Evolutionary conservation across 352 stramenopile genomes (phyloP), one percentile per base, ranked within the genome.

Genomic region (Globisporangium viniferum): DNA sequence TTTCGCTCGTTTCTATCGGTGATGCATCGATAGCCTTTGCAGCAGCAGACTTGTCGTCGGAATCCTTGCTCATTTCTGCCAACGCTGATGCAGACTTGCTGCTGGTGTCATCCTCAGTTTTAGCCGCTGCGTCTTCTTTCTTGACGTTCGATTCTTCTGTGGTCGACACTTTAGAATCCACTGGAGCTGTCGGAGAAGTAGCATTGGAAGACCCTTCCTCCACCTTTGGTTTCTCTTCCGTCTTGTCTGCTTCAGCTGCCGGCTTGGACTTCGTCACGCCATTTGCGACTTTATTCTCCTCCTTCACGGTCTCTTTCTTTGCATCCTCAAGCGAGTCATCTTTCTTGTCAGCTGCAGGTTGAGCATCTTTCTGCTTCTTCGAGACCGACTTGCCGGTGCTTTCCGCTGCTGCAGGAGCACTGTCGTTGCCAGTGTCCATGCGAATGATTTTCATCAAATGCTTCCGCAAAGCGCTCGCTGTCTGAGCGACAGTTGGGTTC

Each of bases 381-480:
- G 44, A 72, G 53, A 18, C 29, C 15, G 18, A 0, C 41, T 27
- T 59, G 15, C 73, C 90, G 84, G 33, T 76, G 84, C 89, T 66
- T 51, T 78, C 74, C 0, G 27, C 53, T 5, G 62, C 12, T 8
- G 73, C 66, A 1, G 71, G 69, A 22, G 72, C 46, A 35, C 70
- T 53, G 31, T 74, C 59, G 41, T 66, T 71, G 0, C 73, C 67
- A 54, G 75, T 85, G 58, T 91, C 84, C 20, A 86, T 70, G 15
- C 79, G 66, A 62, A 94, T 62, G 8, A 91, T 84, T 2, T 76
- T 76, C 29, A 93, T 94, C 70, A 93, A 72, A 69, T 93, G 84
- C 69, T 91, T 93, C 60, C 88, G 84, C 60, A 95, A 69, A 8
- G 84, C 84, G 61, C 84, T 95, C 1, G 88, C 84, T 2, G 88